Evolutionary conservation across 768 basidiomycete genomes (phyloP).

Genomic region (Gyrodon lividus): DNA sequence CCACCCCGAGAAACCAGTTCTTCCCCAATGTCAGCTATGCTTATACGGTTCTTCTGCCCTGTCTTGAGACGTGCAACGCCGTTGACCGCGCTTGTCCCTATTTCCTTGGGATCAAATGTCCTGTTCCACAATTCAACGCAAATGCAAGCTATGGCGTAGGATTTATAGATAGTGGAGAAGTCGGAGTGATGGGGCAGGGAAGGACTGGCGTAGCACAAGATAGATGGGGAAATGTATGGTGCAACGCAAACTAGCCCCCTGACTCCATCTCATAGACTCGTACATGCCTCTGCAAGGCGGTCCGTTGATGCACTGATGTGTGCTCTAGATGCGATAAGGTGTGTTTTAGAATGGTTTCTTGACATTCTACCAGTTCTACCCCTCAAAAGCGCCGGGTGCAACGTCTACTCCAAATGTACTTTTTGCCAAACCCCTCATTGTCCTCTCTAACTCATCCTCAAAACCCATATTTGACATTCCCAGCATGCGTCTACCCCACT

Average conservation of each 20-base stretch:
- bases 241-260: conserved; percentile 43
- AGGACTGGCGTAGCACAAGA: conserved; percentile 58
- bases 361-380: conserved; percentile 25
- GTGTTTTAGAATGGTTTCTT: neutral
- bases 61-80: conserved; percentile 73
- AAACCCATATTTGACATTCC: conserved; percentile 51
- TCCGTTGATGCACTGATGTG: no score
- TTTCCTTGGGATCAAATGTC: conserved; percentile 71
- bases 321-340: neutral
- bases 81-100: conserved; percentile 77
- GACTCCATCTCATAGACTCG: no score
- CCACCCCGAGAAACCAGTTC: conserved; percentile 42
- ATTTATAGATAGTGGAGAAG: conserved; percentile 56
- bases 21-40: conserved; percentile 43
- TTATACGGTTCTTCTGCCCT: conserved; percentile 72
- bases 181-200: conserved; percentile 48
- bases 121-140: conserved; percentile 59
- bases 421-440: conserved; percentile 74
- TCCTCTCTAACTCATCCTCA: conserved; percentile 79
- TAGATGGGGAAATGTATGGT: conserved; percentile 76
- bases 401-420: conserved; percentile 79
- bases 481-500: conserved; percentile 44
- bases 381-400: conserved; percentile 52
- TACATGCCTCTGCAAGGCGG: no score
- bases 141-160: conserved; percentile 73